phyloP scores from a whole-genome alignment of 78 protist species.

The Emiliania huxleyi region DNA sequence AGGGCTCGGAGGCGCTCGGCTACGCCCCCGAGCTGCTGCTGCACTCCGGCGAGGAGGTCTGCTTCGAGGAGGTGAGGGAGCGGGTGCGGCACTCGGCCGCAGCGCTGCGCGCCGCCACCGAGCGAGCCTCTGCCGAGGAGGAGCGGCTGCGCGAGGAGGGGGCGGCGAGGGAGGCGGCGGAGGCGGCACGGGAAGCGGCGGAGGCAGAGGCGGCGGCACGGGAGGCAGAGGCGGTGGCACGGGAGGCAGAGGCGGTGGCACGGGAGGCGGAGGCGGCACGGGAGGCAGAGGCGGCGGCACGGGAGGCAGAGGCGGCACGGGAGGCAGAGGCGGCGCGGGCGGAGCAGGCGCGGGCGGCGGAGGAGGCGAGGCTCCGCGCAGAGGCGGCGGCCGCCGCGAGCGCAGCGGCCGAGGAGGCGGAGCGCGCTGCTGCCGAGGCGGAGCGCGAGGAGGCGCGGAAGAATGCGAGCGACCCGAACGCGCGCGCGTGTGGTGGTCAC shows the following conservation, averaged over 20 bases:
- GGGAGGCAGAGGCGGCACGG: background rate
- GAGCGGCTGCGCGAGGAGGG: background rate
- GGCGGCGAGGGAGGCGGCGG: background rate
- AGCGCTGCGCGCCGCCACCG: background rate
- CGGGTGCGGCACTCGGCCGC: background rate
- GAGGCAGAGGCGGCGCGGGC: background rate
- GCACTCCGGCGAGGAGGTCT: background rate
- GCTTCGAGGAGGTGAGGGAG: background rate
- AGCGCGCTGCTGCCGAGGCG: background rate
- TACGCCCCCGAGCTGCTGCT: background rate
- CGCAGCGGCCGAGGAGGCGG: background rate
- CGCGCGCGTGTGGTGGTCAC: background rate
- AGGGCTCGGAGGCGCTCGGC: background rate
- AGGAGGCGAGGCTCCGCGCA: too few species aligned
- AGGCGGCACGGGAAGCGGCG: background rate
- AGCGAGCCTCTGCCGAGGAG: too few species aligned
- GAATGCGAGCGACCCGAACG: too few species aligned
- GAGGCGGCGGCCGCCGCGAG: too few species aligned
- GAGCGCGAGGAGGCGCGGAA: background rate
- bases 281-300: background rate
- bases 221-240: background rate
- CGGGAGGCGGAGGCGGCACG: background rate
- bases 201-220: background rate
- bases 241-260: too few species aligned
- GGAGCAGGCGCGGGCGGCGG: background rate